These are phyloP conservation scores for Ramichloridium luteum DNA, from an alignment of 2,329 filamentous ascomycete species.

Conservation along the genomic window DNA sequence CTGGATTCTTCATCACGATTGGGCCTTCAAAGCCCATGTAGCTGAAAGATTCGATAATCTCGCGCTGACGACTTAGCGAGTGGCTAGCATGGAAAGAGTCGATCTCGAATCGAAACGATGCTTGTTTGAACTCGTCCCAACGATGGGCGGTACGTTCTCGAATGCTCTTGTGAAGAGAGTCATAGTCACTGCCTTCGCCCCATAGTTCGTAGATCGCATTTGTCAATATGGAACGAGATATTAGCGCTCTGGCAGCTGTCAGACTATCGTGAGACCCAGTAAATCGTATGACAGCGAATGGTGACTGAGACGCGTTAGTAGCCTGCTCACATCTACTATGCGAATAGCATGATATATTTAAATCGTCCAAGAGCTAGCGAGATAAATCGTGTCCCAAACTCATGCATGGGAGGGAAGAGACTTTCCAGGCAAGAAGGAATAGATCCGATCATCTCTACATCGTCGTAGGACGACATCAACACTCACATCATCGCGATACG, in stretches of 20 bases:
- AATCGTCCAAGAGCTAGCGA: conserved; percentile 1
- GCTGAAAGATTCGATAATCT: conserved; percentile 68
- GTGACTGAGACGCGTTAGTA: conserved; percentile 53
- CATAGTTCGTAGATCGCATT: conserved; percentile 83
- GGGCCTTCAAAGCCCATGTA: conserved; percentile 68
- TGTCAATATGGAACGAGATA: conserved; percentile 66
- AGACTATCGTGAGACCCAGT: conserved; percentile 9
- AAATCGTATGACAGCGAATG: conserved; percentile 68
- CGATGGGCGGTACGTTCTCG: conserved; percentile 44
- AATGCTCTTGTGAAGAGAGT: conserved; percentile 56
- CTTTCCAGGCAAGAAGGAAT: no score
- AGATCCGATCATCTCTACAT: no score
- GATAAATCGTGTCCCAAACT: no score
- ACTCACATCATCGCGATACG: conserved; percentile 61
- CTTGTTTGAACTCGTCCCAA: conserved; percentile 53
- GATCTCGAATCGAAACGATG: conserved; percentile 71
- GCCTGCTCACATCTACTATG: conserved; percentile 1
- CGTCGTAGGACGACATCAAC: no score
- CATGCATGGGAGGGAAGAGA: no score
- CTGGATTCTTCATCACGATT: conserved; percentile 62
- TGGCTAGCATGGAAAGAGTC: conserved; percentile 73
- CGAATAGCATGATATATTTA: conserved; percentile 6
- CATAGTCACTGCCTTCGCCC: conserved; percentile 58
- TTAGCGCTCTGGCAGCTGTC: conserved; percentile 49
- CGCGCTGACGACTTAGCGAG: conserved; percentile 48